A percentile compares a stretch with the other conserved stretches of the same genome.
Evolutionary conservation across 371 early-diverging fungal genomes (phyloP).

Genomic region (Zopfochytrium polystomum): DNA sequence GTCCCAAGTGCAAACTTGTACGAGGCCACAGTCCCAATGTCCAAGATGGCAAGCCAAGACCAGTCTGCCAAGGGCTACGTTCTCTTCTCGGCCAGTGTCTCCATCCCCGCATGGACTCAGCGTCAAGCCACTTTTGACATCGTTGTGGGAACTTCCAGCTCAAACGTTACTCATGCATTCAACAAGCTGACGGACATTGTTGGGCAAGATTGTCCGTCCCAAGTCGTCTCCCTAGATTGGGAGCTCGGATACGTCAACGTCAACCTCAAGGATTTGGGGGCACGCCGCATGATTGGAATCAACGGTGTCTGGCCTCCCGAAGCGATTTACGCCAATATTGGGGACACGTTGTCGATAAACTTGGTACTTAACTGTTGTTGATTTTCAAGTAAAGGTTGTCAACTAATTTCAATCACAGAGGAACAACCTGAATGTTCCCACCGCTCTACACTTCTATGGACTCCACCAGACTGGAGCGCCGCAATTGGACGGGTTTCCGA

Average conservation of each 20-base stretch:
- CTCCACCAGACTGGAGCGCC: neutral
- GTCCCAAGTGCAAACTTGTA: neutral
- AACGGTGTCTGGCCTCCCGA: constrained; percentile 7
- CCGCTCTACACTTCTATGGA: constrained; percentile 4
- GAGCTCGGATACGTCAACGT: neutral
- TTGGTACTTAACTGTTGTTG: constrained; percentile 1
- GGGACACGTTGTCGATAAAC: constrained; percentile 4
- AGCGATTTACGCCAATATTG: constrained; percentile 6
- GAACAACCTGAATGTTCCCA: constrained; percentile 10
- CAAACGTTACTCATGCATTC: neutral
- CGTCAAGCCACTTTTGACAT: constrained; percentile 9
- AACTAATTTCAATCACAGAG: neutral
- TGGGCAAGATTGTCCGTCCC: neutral
- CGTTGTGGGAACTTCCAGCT: neutral
- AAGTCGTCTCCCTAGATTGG: neutral
- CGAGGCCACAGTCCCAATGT: neutral
- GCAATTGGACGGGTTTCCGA: constrained; percentile 4
- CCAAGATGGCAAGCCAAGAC: neutral
- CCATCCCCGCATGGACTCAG: constrained; percentile 4
- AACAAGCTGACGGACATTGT: constrained; percentile 6
- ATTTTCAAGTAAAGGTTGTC: neutral
- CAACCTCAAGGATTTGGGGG: neutral
- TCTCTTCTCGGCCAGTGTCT: constrained; percentile 1
- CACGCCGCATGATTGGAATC: constrained; percentile 1
- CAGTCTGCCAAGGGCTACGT: neutral